Evolutionary conservation across 1,139 yeast species (phyloP).

Genomic region (Candida freyschussii): DNA sequence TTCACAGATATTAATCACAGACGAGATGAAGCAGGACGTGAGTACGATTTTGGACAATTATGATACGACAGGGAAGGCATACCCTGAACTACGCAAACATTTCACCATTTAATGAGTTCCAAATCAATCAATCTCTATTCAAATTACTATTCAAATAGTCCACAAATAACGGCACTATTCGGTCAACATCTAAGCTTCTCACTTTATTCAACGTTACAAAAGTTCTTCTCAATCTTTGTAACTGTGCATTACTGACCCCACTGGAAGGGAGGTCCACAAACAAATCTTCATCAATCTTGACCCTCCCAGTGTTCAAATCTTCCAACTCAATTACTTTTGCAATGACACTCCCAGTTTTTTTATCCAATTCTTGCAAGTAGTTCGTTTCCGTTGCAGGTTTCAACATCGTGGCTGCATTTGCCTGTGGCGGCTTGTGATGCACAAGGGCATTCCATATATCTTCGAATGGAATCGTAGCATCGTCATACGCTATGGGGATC

Average conservation of each 20-base stretch:
- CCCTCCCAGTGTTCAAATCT: conserved; percentile 52
- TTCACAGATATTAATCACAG: conserved; percentile 3
- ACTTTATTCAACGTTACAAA: conserved; percentile 75
- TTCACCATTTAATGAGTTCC: too few species aligned
- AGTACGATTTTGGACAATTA: conserved; percentile 11
- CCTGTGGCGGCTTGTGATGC: conserved; percentile 55
- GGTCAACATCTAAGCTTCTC: conserved; percentile 57
- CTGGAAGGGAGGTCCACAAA: conserved; percentile 60
- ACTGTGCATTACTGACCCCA: conserved; percentile 64
- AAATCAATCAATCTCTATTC: conserved; percentile 23
- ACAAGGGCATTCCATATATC: conserved; percentile 72
- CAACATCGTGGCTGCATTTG: conserved; percentile 71
- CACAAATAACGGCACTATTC: conserved; percentile 68
- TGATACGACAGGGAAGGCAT: conserved; percentile 12
- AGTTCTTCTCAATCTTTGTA: conserved; percentile 80
- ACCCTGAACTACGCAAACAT: conserved; percentile 11
- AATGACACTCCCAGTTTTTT: conserved; percentile 61
- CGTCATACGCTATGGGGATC: conserved; percentile 61
- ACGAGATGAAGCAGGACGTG: conserved; percentile 6
- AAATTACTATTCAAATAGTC: conserved; percentile 60
- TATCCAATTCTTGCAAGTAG: conserved; percentile 76
- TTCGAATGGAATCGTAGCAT: conserved; percentile 54
- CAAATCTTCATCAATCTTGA: conserved; percentile 35
- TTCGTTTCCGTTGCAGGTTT: conserved; percentile 71
- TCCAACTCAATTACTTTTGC: conserved; percentile 56